Evolutionary conservation across 2,329 filamentous ascomycete species (phyloP), one percentile per base, ranked within the genome.

Genomic region (Bipolaris sorokiniana): DNA sequence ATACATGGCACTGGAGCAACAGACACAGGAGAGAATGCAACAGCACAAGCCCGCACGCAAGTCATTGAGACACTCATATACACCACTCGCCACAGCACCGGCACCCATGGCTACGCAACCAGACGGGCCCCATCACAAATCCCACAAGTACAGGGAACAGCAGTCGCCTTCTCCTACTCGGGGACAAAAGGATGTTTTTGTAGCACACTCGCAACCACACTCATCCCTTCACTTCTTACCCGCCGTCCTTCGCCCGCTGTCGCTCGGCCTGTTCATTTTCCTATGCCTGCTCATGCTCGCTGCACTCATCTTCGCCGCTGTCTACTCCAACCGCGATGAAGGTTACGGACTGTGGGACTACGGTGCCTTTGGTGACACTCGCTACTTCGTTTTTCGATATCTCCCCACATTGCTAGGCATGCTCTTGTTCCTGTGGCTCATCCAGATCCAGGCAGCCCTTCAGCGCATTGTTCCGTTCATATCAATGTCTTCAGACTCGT

Each of bases 301-400:
- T 0, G 90, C 83, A 7, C 82, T 97, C 48, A 82, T 91, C 23
- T 88, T 93, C 72, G 87, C 86, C 62, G 90, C 90, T 15, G 58
- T 76, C 5, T 73, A 72, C 56, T 77, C 76, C 15, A 67, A 70
- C 36, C 71, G 67, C 47, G 61, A 10, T 62, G 75, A 82, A 9
- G 91, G 91, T 0, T 74, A 81, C 9, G 91, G 74, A 7, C 78
- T 97, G 11, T 87, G 85, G 70, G 77, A 82, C 3, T 97, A 93
- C 72, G 79, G 80, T 33, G 83, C 83, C 28, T 88, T 92, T 55
- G 89, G 90, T 59, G 89, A 88, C 48, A 83, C 83, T 7, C 83
- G 88, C 63, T 97, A 96, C 76, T 97, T 97, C 73, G 77, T 96
- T 45, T 95, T 96, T 74, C 86, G 92, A 59, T 91, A 96, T 62